These are phyloP conservation scores for Trichoderma asperelloides DNA, from an alignment of 495 filamentous ascomycete genomes.

Conservation along the genomic window DNA sequence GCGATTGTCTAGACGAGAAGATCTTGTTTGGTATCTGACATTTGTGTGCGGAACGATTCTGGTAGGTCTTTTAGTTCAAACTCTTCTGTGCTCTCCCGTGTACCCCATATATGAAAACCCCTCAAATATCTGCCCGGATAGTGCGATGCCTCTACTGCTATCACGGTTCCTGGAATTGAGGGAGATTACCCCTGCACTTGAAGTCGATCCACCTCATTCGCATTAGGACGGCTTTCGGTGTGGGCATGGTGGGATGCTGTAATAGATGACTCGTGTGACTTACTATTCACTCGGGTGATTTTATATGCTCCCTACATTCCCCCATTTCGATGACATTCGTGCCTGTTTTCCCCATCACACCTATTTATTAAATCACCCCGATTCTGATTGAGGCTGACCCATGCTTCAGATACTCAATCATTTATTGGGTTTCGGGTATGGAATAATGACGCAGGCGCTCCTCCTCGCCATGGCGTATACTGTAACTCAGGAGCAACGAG, in stretches of 20 bases:
- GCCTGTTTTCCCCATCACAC: conserved; percentile 10
- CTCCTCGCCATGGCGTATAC: conserved; percentile 75
- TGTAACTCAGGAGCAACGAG: conserved; percentile 70
- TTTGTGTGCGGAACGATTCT: conserved; percentile 33
- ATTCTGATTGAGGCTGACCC: conserved; percentile 19
- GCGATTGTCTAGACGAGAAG: conserved; percentile 35
- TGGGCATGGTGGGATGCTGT: conserved; percentile 81
- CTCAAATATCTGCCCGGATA: conserved; percentile 96
- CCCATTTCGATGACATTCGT: conserved; percentile 12
- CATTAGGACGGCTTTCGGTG: conserved; percentile 66
- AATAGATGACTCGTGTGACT: conserved; percentile 70
- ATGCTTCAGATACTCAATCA: conserved; percentile 36
- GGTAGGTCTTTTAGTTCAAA: conserved; percentile 27
- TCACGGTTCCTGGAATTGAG: conserved; percentile 97
- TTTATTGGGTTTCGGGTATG: conserved; percentile 32
- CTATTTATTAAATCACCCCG: background rate
- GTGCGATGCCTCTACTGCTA: conserved; percentile 57
- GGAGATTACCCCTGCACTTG: conserved; percentile 85
- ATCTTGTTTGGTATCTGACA: conserved; percentile 41
- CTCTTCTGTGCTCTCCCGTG: conserved; percentile 10
- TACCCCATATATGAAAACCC: conserved; percentile 27
- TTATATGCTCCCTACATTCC: conserved; percentile 75
- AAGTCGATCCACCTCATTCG: conserved; percentile 62
- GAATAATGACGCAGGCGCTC: conserved; percentile 55
- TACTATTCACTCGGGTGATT: conserved; percentile 60